Conservation (phyloP, 2,329 filamentous ascomycete species). For the Aspergillus nomiae region DNA sequence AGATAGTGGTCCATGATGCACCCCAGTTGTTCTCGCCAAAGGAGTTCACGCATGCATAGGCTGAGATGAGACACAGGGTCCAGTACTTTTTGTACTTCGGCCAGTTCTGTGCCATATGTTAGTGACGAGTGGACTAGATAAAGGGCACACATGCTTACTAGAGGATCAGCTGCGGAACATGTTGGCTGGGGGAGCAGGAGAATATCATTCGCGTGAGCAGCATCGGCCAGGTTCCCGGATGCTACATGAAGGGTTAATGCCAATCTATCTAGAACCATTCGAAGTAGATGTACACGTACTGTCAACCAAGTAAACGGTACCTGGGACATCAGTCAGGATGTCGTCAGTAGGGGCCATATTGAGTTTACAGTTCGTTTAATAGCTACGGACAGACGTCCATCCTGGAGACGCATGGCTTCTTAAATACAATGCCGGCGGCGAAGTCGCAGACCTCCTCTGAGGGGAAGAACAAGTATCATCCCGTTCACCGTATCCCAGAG, state of each 20-base stretch:
- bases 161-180: conserved; percentile 31
- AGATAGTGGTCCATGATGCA: conserved; percentile 47
- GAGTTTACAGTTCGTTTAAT: background rate
- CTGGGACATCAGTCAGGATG: conserved; percentile 31
- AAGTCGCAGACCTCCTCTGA: background rate
- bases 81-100: conserved; percentile 41
- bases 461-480: background rate
- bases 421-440: background rate
- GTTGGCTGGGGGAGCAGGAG: conserved; percentile 38
- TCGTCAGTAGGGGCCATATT: conserved; percentile 23
- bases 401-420: background rate
- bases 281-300: conserved; percentile 15
- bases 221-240: conserved; percentile 21
- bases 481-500: background rate
- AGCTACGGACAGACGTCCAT: background rate
- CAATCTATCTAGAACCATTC: background rate
- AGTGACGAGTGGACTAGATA: background rate
- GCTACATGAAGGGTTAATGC: conserved; percentile 9
- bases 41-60: conserved; percentile 45
- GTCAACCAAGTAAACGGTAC: conserved; percentile 38
- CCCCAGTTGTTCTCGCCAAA: conserved; percentile 46
- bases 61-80: conserved; percentile 41
- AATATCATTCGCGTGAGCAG: conserved; percentile 32
- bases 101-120: conserved; percentile 30
- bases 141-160: conserved; percentile 17